phyloP scores from a whole-genome alignment of 345 rosid species.

The Heritiera littoralis region DNA sequence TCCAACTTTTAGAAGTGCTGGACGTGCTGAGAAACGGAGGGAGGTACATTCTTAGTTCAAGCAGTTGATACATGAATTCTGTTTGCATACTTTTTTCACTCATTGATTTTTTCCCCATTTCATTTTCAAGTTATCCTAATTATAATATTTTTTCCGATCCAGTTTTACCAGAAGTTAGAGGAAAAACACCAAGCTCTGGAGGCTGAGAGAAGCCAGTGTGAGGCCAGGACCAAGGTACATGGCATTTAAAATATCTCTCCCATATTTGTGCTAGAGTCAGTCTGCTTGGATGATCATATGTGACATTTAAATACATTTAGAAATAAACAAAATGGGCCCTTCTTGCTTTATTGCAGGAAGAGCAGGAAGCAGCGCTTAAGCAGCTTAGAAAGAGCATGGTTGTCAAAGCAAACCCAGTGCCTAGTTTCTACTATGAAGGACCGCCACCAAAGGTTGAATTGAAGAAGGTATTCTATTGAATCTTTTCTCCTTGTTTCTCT shows the following conservation, averaged over 20 bases:
- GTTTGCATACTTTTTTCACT: slow-evolving; percentile 10
- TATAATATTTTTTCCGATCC: slow-evolving; percentile 19
- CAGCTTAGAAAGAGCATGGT: slow-evolving; percentile 85
- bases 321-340: not conserved
- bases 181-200: slow-evolving; percentile 82
- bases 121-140: slow-evolving; percentile 24
- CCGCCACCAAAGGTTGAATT: slow-evolving; percentile 85
- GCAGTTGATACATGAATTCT: not conserved
- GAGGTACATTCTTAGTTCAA: slow-evolving; percentile 53
- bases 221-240: slow-evolving; percentile 74
- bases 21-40: slow-evolving; percentile 86
- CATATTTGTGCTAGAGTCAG: not conserved
- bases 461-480: slow-evolving; percentile 65
- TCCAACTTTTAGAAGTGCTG: slow-evolving; percentile 72
- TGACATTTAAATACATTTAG: not conserved
- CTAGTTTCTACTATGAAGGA: slow-evolving; percentile 83
- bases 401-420: slow-evolving; percentile 87
- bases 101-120: slow-evolving; percentile 18
- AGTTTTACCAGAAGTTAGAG: slow-evolving; percentile 84
- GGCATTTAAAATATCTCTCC: not conserved
- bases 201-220: slow-evolving; percentile 71
- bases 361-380: slow-evolving; percentile 89
- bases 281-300: not conserved
- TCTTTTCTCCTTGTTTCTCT: not conserved
- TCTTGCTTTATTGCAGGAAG: slow-evolving; percentile 60